These are phyloP conservation scores for Asterophora parasitica DNA, from an alignment of 768 basidiomycete genomes.

Conservation along the genomic window DNA sequence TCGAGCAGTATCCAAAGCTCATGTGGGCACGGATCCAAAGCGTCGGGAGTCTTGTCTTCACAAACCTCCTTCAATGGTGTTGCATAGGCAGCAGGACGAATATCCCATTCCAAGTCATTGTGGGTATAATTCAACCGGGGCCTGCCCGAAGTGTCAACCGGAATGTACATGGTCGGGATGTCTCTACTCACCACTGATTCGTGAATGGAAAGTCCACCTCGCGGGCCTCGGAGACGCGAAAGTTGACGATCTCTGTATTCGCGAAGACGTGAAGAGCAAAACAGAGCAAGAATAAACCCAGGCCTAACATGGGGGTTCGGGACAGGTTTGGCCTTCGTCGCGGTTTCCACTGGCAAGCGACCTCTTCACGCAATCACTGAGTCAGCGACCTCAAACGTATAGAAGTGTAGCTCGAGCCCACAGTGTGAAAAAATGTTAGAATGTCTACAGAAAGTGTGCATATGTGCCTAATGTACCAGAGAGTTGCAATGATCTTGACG, in stretches of 20 bases:
- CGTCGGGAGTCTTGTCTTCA: constrained; percentile 14
- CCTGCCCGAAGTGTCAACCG: constrained; percentile 25
- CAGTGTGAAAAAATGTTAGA: no score
- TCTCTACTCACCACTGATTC: constrained; percentile 24
- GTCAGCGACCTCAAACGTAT: no score
- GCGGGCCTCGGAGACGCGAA: constrained; percentile 29
- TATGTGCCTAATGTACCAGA: no score
- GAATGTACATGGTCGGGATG: neutral
- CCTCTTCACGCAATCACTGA: no score
- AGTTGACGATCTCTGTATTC: constrained; percentile 68
- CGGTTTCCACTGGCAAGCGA: no score
- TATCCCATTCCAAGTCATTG: constrained; percentile 31
- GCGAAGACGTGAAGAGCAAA: constrained; percentile 26
- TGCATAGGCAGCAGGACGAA: constrained; percentile 37
- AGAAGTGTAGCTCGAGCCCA: neutral
- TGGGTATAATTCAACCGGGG: constrained; percentile 29
- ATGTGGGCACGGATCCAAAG: constrained; percentile 28
- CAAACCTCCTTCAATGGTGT: constrained; percentile 35
- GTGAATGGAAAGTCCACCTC: constrained; percentile 18
- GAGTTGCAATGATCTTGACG: no score
- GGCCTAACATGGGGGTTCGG: constrained; percentile 1
- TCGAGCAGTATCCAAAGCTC: constrained; percentile 47
- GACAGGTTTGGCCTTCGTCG: no score
- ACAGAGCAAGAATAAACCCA: neutral
- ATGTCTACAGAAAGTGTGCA: no score